Evolutionary conservation across 2,329 filamentous ascomycete species (phyloP).

Genomic region (Colletotrichum gigasporum): DNA sequence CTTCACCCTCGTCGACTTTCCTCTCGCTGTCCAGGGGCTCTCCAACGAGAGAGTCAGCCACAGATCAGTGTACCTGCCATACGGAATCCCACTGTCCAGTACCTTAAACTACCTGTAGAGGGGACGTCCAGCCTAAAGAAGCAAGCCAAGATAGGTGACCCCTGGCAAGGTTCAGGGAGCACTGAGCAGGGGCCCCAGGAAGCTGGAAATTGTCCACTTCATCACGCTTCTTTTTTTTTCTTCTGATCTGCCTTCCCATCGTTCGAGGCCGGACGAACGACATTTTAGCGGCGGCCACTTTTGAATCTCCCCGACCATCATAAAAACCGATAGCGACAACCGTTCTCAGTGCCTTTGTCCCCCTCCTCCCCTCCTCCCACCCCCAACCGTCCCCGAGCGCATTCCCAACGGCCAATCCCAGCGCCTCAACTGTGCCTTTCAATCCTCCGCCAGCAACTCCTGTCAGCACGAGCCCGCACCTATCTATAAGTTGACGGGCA

Average conservation of each 20-base stretch:
- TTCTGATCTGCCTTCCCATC: conserved; percentile 16
- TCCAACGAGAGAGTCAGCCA: background rate
- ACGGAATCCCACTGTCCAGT: background rate
- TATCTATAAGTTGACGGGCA: background rate
- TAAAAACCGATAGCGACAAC: conserved; percentile 3
- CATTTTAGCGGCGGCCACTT: conserved; percentile 9
- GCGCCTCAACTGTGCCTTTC: background rate
- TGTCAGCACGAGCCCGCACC: background rate
- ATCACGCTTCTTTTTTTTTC: conserved; percentile 20
- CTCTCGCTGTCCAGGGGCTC: background rate
- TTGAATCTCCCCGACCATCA: conserved; percentile 6
- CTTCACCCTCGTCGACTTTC: background rate
- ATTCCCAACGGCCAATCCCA: conserved; percentile 14
- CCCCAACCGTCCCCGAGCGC: background rate
- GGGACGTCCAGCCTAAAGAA: too few species aligned
- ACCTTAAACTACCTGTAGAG: background rate
- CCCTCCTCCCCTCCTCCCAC: background rate
- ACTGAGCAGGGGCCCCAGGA: conserved; percentile 17
- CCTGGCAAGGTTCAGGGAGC: background rate
- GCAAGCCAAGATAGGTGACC: too few species aligned
- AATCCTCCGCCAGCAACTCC: background rate
- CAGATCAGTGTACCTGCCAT: background rate
- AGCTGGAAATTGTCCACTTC: conserved; percentile 18
- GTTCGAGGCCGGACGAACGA: conserved; percentile 27
- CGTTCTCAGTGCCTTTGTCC: background rate